Conservation (phyloP, 2,329 filamentous ascomycete genomes). For the Pleomassaria siparia region DNA sequence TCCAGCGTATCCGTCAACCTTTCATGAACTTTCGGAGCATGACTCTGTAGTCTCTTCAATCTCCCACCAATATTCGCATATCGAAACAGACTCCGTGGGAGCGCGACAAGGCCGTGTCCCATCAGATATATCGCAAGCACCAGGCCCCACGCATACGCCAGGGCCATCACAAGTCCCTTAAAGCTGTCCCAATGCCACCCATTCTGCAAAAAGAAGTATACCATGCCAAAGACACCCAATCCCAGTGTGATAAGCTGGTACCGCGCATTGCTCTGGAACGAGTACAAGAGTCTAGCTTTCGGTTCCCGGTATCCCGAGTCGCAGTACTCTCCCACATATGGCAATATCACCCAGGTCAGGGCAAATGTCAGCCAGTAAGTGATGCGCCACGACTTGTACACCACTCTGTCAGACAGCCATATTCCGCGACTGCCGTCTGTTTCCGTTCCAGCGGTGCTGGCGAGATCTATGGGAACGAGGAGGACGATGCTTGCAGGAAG, state of each 20-base stretch:
- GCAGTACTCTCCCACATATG: slow-evolving; percentile 89
- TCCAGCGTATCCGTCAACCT: slow-evolving; percentile 82
- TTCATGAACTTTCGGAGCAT: slow-evolving; percentile 82
- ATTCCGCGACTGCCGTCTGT: slow-evolving; percentile 75
- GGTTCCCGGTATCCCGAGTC: slow-evolving; percentile 92
- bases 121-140: slow-evolving; percentile 93
- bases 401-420: slow-evolving; percentile 77
- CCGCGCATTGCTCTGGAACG: slow-evolving; percentile 80
- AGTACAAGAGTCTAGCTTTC: slow-evolving; percentile 78
- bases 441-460: slow-evolving; percentile 75
- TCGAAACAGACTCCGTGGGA: slow-evolving; percentile 78
- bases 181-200: slow-evolving; percentile 72
- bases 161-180: slow-evolving; percentile 85
- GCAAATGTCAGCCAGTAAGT: slow-evolving; percentile 97
- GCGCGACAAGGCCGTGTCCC: slow-evolving; percentile 92
- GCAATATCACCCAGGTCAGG: slow-evolving; percentile 92
- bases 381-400: slow-evolving; percentile 90
- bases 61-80: slow-evolving; percentile 75
- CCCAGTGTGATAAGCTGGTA: slow-evolving; percentile 82
- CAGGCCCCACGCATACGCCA: slow-evolving; percentile 92
- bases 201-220: slow-evolving; percentile 82
- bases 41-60: slow-evolving; percentile 72
- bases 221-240: slow-evolving; percentile 68
- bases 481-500: slow-evolving; percentile 89
- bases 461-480: slow-evolving; percentile 92